These are phyloP conservation scores for Extremus antarcticus DNA, from an alignment of 495 filamentous ascomycete species.

Conservation along the genomic window DNA sequence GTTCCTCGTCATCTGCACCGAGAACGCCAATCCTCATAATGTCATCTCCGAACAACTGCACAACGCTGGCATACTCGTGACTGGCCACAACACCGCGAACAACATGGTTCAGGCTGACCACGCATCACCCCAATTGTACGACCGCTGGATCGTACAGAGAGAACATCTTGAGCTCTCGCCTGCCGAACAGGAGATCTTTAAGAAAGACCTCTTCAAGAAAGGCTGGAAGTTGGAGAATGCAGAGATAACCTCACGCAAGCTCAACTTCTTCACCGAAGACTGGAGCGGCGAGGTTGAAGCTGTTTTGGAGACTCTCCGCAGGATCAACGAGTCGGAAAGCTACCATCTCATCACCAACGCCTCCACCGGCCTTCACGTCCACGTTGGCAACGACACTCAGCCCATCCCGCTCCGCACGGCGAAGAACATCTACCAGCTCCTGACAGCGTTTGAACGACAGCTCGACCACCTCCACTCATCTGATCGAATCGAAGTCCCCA, in stretches of 20 bases:
- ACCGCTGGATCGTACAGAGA: no score
- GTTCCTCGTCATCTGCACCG: no score
- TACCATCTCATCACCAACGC: constrained; percentile 26
- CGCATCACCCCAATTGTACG: no score
- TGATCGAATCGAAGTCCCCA: constrained; percentile 7
- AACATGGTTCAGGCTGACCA: no score
- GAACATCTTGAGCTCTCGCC: no score
- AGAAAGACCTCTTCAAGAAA: no score
- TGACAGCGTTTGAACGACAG: constrained; percentile 32
- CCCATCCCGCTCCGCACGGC: constrained; percentile 21
- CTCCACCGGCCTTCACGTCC: constrained; percentile 31
- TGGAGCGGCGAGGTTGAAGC: constrained; percentile 7
- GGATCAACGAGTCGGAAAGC: constrained; percentile 1
- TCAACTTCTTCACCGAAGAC: constrained; percentile 1
- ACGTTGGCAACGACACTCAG: constrained; percentile 29
- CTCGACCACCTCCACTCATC: constrained; percentile 29
- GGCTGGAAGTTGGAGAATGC: neutral
- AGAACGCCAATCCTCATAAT: no score
- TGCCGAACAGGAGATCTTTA: no score
- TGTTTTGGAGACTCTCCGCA: constrained; percentile 2
- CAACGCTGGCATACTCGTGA: no score
- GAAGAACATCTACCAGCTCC: constrained; percentile 27
- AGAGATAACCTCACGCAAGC: constrained; percentile 4
- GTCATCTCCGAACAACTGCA: no score
- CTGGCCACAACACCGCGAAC: no score